These are phyloP conservation scores for Pinus albicaulis DNA, from an alignment of 75 land plant genomes.

Conservation along the genomic window DNA sequence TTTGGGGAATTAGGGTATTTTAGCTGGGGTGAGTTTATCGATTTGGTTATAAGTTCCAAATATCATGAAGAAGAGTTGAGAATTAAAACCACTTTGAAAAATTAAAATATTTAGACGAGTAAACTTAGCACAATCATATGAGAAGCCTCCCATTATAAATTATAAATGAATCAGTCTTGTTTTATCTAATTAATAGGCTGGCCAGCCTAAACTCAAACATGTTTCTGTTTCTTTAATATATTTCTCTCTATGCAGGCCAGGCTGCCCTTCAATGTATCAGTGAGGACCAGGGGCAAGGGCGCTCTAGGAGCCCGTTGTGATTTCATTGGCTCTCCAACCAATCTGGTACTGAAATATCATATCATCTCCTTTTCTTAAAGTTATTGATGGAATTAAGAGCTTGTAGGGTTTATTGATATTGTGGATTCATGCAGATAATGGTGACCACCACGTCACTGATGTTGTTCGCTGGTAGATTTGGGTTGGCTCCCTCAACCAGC, in stretches of 20 bases:
- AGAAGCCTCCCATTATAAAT: no score
- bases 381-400: background rate
- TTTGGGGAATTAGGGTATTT: no score
- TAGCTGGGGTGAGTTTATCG: no score
- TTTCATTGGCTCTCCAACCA: constrained; percentile 91
- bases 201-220: no score
- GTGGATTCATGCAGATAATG: constrained; percentile 61
- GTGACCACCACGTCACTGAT: constrained; percentile 72
- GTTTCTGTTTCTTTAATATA: background rate
- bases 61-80: no score
- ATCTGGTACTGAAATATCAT: constrained; percentile 45
- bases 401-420: background rate
- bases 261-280: constrained; percentile 12
- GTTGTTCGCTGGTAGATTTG: constrained; percentile 94
- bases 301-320: constrained; percentile 83
- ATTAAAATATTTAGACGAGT: no score
- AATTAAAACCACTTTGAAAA: no score
- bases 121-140: no score
- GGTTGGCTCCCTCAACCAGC: constrained; percentile 95
- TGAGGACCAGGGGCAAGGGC: constrained; percentile 42
- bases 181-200: no score
- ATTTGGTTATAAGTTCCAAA: no score
- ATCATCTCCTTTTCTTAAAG: background rate
- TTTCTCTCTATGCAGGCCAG: constrained; percentile 21
- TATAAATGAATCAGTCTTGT: no score